Evolutionary conservation across 352 stramenopile species (phyloP).

Genomic region (Globisporangium uncinulatum): DNA sequence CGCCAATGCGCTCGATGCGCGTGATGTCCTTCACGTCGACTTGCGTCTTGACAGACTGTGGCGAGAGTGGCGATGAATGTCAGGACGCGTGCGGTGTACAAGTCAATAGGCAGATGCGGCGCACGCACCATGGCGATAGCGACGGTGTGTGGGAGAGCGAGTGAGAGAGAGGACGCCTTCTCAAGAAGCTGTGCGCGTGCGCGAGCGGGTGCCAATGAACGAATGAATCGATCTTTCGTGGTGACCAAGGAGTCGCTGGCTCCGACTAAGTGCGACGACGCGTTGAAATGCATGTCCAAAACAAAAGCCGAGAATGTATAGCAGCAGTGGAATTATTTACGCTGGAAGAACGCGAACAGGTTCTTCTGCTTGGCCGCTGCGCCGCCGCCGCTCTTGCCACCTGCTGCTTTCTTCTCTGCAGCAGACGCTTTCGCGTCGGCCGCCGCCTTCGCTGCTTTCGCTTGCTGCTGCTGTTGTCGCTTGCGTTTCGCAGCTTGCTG

Average conservation of each 20-base stretch:
- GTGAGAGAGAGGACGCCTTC: too few species aligned
- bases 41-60: conserved; percentile 71
- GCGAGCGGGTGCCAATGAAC: too few species aligned
- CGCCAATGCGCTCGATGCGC: conserved; percentile 97
- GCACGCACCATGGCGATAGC: not conserved
- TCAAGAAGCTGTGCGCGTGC: too few species aligned
- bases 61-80: not conserved
- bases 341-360: conserved; percentile 57
- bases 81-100: not conserved
- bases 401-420: conserved; percentile 23
- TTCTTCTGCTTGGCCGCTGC: conserved; percentile 63
- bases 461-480: conserved; percentile 32
- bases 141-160: too few species aligned
- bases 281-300: not conserved
- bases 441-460: conserved; percentile 27
- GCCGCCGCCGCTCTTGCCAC: conserved; percentile 3
- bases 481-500: conserved; percentile 47
- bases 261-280: too few species aligned
- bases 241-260: too few species aligned
- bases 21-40: conserved; percentile 96
- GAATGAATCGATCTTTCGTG: too few species aligned
- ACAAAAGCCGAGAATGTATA: not conserved
- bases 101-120: not conserved
- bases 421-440: conserved; percentile 50
- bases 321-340: conserved; percentile 13